Percentiles rank a stretch among this genome's conserved stretches.
Evolutionary conservation across 1,139 yeast species (phyloP).

Genomic region (Blastobotrys raffinosifermentans): DNA sequence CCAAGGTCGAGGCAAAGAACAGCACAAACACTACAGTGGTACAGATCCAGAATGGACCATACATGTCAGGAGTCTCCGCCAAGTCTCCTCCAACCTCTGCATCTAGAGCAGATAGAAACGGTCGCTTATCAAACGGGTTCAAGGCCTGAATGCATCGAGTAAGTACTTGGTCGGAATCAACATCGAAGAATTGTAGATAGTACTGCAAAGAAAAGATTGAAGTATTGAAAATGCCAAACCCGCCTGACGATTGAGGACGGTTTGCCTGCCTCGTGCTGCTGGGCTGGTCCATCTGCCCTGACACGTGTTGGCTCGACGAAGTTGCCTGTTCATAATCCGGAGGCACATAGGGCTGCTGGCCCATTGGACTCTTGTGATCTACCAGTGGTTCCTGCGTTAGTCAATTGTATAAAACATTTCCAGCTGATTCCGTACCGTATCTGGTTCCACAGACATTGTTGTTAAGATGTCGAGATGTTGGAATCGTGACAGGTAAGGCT

Average conservation of each 20-base stretch:
- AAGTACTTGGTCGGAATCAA: constrained; percentile 54
- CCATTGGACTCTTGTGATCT: constrained; percentile 13
- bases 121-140: constrained; percentile 28
- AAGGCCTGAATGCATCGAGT: constrained; percentile 33
- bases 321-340: constrained; percentile 25
- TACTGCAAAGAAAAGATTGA: constrained; percentile 47
- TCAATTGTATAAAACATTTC: background rate
- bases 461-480: no score
- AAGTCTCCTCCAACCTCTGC: constrained; percentile 30
- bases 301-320: constrained; percentile 1
- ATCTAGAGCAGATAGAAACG: constrained; percentile 31
- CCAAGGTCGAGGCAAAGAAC: constrained; percentile 65
- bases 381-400: constrained; percentile 6
- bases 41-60: constrained; percentile 82
- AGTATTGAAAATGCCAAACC: no score
- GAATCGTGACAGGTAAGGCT: no score
- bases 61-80: constrained; percentile 51
- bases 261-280: constrained; percentile 14
- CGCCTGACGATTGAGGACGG: constrained; percentile 28
- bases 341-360: constrained; percentile 32
- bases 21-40: constrained; percentile 67
- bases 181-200: constrained; percentile 56
- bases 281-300: constrained; percentile 9
- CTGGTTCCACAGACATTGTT: constrained; percentile 14
- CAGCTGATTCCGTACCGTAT: constrained; percentile 4